Percentiles rank a stretch among this genome's conserved stretches.
Evolutionary conservation across 768 basidiomycete species (phyloP).

Genomic region (Psilocybe azurescens): DNA sequence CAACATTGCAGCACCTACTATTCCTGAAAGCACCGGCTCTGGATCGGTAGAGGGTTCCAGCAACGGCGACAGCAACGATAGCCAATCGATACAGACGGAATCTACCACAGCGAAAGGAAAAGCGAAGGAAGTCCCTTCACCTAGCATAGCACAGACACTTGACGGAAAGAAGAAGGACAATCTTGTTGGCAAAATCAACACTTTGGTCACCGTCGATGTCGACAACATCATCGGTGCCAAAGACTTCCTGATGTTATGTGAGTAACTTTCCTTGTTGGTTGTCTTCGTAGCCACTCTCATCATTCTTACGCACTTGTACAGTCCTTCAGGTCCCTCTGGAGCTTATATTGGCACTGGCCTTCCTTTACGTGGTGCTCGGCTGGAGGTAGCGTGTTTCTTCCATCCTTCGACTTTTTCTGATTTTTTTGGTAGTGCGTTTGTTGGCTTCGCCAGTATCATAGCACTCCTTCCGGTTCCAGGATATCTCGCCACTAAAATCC

Average conservation of each 20-base stretch:
- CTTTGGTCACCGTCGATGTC: slow-evolving; percentile 72
- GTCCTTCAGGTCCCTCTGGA: slow-evolving; percentile 43
- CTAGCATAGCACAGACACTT: neutral
- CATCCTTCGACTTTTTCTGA: neutral
- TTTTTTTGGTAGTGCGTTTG: slow-evolving; percentile 19
- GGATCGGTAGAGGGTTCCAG: slow-evolving; percentile 1
- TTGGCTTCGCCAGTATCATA: slow-evolving; percentile 57
- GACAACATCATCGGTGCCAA: slow-evolving; percentile 39
- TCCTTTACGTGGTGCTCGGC: slow-evolving; percentile 51
- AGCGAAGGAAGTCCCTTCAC: slow-evolving; percentile 15
- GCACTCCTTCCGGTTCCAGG: slow-evolving; percentile 63
- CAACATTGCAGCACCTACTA: neutral
- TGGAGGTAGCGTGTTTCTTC: slow-evolving; percentile 44
- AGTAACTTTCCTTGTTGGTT: neutral
- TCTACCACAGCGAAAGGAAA: slow-evolving; percentile 5
- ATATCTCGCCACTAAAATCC: slow-evolving; percentile 49
- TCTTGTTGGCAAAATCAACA: slow-evolving; percentile 78
- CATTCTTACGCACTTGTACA: slow-evolving; percentile 9
- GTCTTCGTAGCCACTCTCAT: neutral
- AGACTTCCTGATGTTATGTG: slow-evolving; percentile 39
- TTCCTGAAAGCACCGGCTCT: slow-evolving; percentile 1
- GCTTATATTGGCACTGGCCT: slow-evolving; percentile 41
- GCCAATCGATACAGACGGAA: slow-evolving; percentile 29
- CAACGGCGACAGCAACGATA: neutral
- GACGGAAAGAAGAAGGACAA: slow-evolving; percentile 41